Base-by-base conservation (phyloP, 2,329 filamentous ascomycete species). In the Salinomyces thailandicus region DNA sequence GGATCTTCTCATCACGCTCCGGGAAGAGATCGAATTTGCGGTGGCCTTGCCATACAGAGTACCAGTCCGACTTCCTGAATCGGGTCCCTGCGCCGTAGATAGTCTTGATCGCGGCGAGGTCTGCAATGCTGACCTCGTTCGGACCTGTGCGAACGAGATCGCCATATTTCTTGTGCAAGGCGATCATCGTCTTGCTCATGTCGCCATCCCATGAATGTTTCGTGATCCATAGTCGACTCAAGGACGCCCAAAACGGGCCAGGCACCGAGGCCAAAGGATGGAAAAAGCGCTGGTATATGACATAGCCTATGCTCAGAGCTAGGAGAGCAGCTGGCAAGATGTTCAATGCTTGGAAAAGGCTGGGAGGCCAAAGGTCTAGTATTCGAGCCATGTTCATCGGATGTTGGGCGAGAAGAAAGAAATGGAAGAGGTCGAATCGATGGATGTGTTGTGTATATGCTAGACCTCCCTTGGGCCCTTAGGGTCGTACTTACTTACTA, bases 61-160 rank as follows among this genome's bases (percentile, higher is more conserved):
- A 68, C 55, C 59, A 67, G 3, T 52, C 42, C 2, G 52, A 57
- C 41, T 69, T 68, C 3, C 53, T 42, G 33, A 63, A 68, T 4
- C 58, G 58, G 16, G 58, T 57, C 1, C 62, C 62, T 4, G 62
- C 55, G 2, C 52, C 53, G 28, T 58, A 59, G 17, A 59, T 57
- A 5, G 38, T 46, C 24, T 54, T 54, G 36, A 57, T 52, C 15
- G 51, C 51, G 7, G 43, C 30, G 14, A 48, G 38, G 27, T 55
- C 48, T 11, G 52, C 45, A 11, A 57, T 44, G 28, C 47, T 53
- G 35, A 54, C 50, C 43, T 57, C 54, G 31, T 54, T 53, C 2
- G 55, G 55, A 3, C 45, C 53, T 11, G 43, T 55, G 7, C 55
- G 46, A 12, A 61, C 54, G 11, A 60, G 44, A 7, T 37, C 39